A percentile compares a stretch with the other conserved stretches of the same genome.
Evolutionary conservation across 2,329 filamentous ascomycete species (phyloP).

Genomic region (Aspergillus luchuensis): DNA sequence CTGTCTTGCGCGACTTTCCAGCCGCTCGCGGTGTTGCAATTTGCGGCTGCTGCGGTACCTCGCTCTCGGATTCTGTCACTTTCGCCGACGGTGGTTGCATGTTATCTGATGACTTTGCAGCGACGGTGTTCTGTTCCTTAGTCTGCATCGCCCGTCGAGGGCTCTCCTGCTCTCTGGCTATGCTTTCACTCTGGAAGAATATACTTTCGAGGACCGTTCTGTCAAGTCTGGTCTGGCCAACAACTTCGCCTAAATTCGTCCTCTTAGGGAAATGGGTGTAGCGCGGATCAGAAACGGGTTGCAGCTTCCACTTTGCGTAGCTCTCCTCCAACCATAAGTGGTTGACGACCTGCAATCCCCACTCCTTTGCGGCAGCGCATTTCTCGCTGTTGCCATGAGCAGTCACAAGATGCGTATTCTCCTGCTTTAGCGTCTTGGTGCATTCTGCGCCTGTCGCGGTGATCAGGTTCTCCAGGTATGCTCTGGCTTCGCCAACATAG

Average conservation of each 20-base stretch:
- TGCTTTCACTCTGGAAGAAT: slow-evolving; percentile 54
- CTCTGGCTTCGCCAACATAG: slow-evolving; percentile 89
- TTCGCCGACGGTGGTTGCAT: slow-evolving; percentile 28
- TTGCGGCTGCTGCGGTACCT: slow-evolving; percentile 19
- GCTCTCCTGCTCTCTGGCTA: slow-evolving; percentile 17
- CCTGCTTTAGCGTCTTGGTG: slow-evolving; percentile 91
- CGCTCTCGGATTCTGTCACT: slow-evolving; percentile 20
- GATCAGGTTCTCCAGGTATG: slow-evolving; percentile 91
- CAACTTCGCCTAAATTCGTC: slow-evolving; percentile 90
- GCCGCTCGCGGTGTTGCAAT: slow-evolving; percentile 30
- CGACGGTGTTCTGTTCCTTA: slow-evolving; percentile 38
- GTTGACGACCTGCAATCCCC: slow-evolving; percentile 87
- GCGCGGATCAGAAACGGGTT: slow-evolving; percentile 69
- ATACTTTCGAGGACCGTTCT: slow-evolving; percentile 70
- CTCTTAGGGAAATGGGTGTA: slow-evolving; percentile 85
- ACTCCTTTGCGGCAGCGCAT: slow-evolving; percentile 86
- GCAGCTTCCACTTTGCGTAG: slow-evolving; percentile 82
- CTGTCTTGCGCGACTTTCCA: slow-evolving; percentile 32
- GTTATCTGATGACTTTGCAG: slow-evolving; percentile 18
- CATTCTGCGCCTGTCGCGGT: slow-evolving; percentile 81
- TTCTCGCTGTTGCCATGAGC: slow-evolving; percentile 90
- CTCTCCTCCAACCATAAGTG: slow-evolving; percentile 98
- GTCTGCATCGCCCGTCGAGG: slow-evolving; percentile 36
- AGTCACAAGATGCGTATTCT: slow-evolving; percentile 94
- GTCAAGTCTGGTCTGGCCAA: slow-evolving; percentile 85